Conservation (phyloP, 768 basidiomycete genomes). For the Leccinum broughii region DNA sequence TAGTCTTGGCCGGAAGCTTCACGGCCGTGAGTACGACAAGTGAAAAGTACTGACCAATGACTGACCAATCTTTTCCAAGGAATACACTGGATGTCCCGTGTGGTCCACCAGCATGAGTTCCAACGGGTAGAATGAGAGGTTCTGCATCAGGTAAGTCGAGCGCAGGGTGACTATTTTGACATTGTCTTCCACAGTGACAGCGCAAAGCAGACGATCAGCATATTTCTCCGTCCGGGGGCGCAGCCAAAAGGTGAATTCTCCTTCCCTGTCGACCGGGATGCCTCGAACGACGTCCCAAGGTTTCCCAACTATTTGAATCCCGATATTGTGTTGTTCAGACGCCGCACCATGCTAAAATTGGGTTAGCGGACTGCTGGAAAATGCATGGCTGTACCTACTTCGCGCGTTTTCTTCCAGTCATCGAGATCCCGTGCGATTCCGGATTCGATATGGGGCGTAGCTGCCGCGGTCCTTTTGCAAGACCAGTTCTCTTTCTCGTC, state of each 20-base stretch:
- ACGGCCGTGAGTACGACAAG: slow-evolving; percentile 58
- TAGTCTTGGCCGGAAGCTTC: slow-evolving; percentile 84
- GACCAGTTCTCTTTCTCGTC: slow-evolving; percentile 69
- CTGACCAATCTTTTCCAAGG: slow-evolving; percentile 79
- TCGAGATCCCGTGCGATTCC: slow-evolving; percentile 92
- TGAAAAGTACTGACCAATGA: slow-evolving; percentile 6
- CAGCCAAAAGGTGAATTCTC: slow-evolving; percentile 86
- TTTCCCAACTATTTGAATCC: slow-evolving; percentile 80
- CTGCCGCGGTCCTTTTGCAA: slow-evolving; percentile 79
- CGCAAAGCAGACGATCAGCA: slow-evolving; percentile 80
- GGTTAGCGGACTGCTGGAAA: slow-evolving; percentile 2
- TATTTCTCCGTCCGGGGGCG: slow-evolving; percentile 76
- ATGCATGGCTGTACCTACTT: slow-evolving; percentile 49
- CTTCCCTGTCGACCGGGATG: slow-evolving; percentile 92
- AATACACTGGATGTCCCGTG: slow-evolving; percentile 75
- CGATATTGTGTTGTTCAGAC: slow-evolving; percentile 80
- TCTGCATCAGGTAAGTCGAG: slow-evolving; percentile 90
- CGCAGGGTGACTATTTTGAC: slow-evolving; percentile 93
- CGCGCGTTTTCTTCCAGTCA: slow-evolving; percentile 91
- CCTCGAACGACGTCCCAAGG: slow-evolving; percentile 87
- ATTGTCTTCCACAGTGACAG: slow-evolving; percentile 86
- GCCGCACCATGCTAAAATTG: slow-evolving; percentile 41
- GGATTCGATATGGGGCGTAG: slow-evolving; percentile 91
- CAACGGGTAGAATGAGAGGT: slow-evolving; percentile 86
- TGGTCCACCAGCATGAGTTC: slow-evolving; percentile 91